Conservation (phyloP, 2,329 filamentous ascomycete genomes). For the Phaeosphaeriaceae sp. region DNA sequence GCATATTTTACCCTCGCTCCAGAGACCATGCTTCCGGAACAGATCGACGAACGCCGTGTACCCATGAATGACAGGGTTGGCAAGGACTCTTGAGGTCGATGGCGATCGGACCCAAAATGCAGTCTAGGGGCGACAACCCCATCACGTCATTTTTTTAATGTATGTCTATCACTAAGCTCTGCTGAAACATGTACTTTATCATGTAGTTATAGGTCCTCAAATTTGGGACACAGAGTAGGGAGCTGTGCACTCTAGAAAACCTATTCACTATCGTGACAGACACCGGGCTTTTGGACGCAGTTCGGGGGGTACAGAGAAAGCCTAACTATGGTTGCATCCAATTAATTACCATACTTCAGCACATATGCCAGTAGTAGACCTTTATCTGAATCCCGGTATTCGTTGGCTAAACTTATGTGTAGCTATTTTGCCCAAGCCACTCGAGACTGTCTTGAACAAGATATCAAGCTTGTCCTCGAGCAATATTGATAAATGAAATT, state of each 20-base stretch:
- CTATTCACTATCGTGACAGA: background rate
- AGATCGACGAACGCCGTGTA: slow-evolving; percentile 7
- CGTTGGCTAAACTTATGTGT: too few relatives aligned
- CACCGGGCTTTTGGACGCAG: too few relatives aligned
- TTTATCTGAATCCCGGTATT: too few relatives aligned
- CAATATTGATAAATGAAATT: too few relatives aligned
- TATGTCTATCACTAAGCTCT: too few relatives aligned
- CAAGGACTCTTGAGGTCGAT: background rate
- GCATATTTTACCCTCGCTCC: slow-evolving; percentile 13
- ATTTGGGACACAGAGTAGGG: background rate
- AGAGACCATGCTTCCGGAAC: slow-evolving; percentile 22
- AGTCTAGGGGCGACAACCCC: background rate
- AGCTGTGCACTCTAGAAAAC: background rate
- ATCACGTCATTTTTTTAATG: background rate
- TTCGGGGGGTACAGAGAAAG: too few relatives aligned
- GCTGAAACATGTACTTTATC: background rate
- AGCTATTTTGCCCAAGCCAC: too few relatives aligned
- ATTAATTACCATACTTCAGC: too few relatives aligned
- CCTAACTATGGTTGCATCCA: too few relatives aligned
- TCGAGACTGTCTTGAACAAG: too few relatives aligned
- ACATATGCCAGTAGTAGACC: too few relatives aligned
- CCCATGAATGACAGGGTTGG: slow-evolving; percentile 4
- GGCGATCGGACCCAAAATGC: background rate
- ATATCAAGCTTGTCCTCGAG: too few relatives aligned
- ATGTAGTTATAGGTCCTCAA: slow-evolving; percentile 2